A percentile compares a stretch with the other conserved stretches of the same genome.
These are phyloP conservation scores for Drechmeria coniospora DNA, from an alignment of 2,329 filamentous ascomycete species.

Conservation along the genomic window DNA sequence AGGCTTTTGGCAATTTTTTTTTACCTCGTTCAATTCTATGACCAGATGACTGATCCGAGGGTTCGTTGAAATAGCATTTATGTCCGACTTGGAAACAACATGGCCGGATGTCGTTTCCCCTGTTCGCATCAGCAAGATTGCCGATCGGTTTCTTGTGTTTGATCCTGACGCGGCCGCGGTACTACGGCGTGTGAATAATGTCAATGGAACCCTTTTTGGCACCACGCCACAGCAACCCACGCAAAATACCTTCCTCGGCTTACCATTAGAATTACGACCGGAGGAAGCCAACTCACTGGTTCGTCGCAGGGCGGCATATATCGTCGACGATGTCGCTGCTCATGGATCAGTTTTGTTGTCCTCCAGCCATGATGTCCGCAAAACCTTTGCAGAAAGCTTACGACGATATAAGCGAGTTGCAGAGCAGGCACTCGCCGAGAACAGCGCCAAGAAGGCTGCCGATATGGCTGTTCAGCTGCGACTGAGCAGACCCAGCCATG, in stretches of 20 bases:
- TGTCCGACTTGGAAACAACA: neutral
- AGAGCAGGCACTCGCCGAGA: slow-evolving; percentile 23
- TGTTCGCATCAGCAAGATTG: slow-evolving; percentile 68
- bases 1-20: neutral
- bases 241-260: slow-evolving; percentile 82
- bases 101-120: too few species aligned
- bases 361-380: slow-evolving; percentile 39
- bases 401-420: slow-evolving; percentile 26
- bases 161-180: slow-evolving; percentile 66
- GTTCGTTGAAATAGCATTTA: neutral
- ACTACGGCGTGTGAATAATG: slow-evolving; percentile 65
- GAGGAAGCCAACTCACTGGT: slow-evolving; percentile 79
- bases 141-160: slow-evolving; percentile 76
- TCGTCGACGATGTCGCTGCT: slow-evolving; percentile 62
- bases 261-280: slow-evolving; percentile 78
- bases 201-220: slow-evolving; percentile 74
- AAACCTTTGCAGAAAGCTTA: slow-evolving; percentile 47
- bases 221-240: slow-evolving; percentile 84
- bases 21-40: neutral
- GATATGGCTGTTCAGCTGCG: slow-evolving; percentile 13
- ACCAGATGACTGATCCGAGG: neutral
- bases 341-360: slow-evolving; percentile 51
- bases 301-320: slow-evolving; percentile 57
- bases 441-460: slow-evolving; percentile 19
- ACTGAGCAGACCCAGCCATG: too few species aligned